Evolutionary conservation across 352 stramenopile species (phyloP).

Genomic region (Phytopythium boreale): DNA sequence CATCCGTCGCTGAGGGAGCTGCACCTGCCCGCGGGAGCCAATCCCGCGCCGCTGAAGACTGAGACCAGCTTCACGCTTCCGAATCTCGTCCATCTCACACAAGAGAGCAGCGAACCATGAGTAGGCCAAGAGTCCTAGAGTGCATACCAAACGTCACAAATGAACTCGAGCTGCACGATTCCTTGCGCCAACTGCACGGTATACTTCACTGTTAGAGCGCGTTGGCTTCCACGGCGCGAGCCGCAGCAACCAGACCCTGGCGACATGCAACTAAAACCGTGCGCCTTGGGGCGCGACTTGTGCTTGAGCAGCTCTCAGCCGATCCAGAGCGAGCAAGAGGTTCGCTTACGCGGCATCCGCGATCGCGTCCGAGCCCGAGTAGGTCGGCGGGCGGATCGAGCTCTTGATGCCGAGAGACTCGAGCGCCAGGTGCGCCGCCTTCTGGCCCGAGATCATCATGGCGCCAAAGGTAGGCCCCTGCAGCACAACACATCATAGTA

Average conservation of each 20-base stretch:
- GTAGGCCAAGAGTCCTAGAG: neutral
- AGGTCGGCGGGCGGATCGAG: slow-evolving; percentile 35
- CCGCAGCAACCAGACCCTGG: neutral
- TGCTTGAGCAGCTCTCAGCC: neutral
- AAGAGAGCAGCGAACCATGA: neutral
- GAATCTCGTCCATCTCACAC: neutral
- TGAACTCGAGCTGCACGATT: neutral
- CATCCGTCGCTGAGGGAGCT: neutral
- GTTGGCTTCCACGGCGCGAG: neutral
- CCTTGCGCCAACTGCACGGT: neutral
- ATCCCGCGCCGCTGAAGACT: neutral
- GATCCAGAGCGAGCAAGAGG: neutral
- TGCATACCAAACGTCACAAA: neutral
- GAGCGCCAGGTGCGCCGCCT: slow-evolving; percentile 54
- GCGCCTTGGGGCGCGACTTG: neutral
- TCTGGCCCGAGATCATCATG: slow-evolving; percentile 72
- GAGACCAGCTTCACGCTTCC: neutral
- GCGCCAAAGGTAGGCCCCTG: slow-evolving; percentile 56
- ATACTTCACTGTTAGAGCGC: slow-evolving; percentile 1
- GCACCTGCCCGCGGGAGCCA: neutral
- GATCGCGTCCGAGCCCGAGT: slow-evolving; percentile 16
- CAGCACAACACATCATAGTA: neutral
- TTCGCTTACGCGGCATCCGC: slow-evolving; percentile 37
- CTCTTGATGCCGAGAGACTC: slow-evolving; percentile 62
- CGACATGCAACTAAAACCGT: neutral